Percentiles rank a stretch among this genome's conserved stretches.
phyloP scores from a whole-genome alignment of 495 filamentous ascomycete genomes.

The Penicillium goetzii region DNA sequence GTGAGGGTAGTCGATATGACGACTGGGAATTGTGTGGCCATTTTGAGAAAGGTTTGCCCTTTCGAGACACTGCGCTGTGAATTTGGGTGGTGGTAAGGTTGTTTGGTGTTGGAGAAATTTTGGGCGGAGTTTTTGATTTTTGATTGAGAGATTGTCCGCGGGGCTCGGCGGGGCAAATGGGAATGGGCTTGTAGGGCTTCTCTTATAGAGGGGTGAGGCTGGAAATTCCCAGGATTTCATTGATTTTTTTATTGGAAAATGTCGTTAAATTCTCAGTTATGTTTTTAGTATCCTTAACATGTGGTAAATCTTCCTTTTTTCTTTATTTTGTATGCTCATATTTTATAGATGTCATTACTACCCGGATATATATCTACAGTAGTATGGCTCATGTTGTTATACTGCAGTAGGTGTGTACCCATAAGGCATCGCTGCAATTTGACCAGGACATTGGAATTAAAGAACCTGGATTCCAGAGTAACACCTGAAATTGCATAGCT shows the following conservation, averaged over 20 bases:
- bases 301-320: too few species aligned
- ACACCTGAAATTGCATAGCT: too few species aligned
- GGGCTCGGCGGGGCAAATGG: conserved; percentile 38
- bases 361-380: too few species aligned
- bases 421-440: too few species aligned
- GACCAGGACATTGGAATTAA: too few species aligned
- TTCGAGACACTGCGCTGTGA: neutral
- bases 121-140: conserved; percentile 14
- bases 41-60: conserved; percentile 25
- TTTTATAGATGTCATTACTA: too few species aligned
- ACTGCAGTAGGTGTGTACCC: too few species aligned
- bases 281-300: too few species aligned
- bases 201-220: neutral
- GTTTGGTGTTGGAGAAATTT: conserved; percentile 32
- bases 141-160: conserved; percentile 31
- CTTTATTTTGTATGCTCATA: too few species aligned
- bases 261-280: neutral
- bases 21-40: conserved; percentile 43
- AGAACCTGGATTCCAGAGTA: too few species aligned
- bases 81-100: conserved; percentile 6
- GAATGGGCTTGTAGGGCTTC: neutral
- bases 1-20: conserved; percentile 38
- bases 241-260: neutral
- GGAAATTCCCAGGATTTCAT: too few species aligned
- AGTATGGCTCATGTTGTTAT: too few species aligned